phyloP scores from a whole-genome alignment of 495 filamentous ascomycete genomes.

The Neurospora africana region DNA sequence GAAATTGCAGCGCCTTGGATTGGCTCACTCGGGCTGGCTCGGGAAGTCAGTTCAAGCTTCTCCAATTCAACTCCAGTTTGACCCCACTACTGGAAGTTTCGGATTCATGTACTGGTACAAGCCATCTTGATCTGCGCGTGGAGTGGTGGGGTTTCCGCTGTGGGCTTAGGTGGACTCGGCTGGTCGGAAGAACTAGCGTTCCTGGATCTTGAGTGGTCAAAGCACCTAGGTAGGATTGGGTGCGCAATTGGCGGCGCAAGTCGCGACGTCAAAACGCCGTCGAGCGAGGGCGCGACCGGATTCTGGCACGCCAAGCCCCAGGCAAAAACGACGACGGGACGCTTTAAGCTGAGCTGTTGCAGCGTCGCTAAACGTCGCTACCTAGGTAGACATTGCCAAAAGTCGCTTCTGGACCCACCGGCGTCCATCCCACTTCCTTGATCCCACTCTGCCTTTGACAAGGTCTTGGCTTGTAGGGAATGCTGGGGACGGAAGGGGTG shows the following conservation, averaged over 20 bases:
- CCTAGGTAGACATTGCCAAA: neutral
- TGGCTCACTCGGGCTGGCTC: neutral
- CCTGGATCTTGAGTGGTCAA: neutral
- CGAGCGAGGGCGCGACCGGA: neutral
- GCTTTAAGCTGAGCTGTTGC: constrained; percentile 11
- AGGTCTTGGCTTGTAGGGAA: neutral
- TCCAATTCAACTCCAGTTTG: neutral
- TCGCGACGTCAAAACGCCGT: neutral
- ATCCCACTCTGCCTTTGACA: neutral
- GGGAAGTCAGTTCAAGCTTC: neutral
- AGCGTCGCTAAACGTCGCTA: constrained; percentile 11
- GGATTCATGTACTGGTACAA: constrained; percentile 15
- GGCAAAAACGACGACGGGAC: constrained; percentile 3
- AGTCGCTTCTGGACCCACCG: constrained; percentile 7
- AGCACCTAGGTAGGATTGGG: neutral
- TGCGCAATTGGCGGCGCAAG: neutral
- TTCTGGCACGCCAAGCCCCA: neutral
- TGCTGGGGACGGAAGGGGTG: neutral
- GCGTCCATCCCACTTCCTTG: neutral
- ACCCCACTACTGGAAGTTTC: neutral
- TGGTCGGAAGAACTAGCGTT: constrained; percentile 9
- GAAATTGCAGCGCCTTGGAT: neutral
- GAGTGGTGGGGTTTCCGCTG: constrained; percentile 18
- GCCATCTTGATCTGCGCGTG: constrained; percentile 3
- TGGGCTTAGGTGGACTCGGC: constrained; percentile 10